Evolutionary conservation across 225 moss, liverwort and hornwort species (phyloP).

Genomic region (Antitrichia curtipendula): DNA sequence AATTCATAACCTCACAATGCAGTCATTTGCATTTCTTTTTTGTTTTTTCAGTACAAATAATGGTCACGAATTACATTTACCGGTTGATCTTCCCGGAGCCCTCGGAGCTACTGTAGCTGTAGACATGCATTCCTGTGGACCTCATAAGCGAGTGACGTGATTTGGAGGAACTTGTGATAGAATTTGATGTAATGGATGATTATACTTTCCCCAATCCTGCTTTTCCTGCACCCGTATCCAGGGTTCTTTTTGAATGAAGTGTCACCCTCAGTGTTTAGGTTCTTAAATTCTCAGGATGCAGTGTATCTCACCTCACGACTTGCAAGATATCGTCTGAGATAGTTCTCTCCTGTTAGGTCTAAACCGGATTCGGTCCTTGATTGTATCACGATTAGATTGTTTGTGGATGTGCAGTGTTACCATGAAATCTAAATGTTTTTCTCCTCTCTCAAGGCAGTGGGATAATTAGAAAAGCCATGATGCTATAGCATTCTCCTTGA

Average conservation of each 20-base stretch:
- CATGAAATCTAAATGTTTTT: no score
- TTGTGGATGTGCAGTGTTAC: neutral
- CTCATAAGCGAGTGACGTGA: neutral
- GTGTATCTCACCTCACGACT: neutral
- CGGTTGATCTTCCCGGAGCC: no score
- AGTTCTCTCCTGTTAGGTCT: neutral
- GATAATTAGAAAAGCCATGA: neutral
- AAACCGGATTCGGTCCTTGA: neutral
- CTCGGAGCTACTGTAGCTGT: neutral
- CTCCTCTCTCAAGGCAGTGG: no score
- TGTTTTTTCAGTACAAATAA: neutral
- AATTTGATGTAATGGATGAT: neutral
- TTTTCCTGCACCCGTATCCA: neutral
- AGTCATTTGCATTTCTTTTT: neutral
- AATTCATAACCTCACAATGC: neutral
- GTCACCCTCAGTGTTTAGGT: neutral
- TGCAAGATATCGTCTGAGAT: neutral
- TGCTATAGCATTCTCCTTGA: no score
- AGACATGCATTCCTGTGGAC: no score
- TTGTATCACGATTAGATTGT: neutral
- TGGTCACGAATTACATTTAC: neutral
- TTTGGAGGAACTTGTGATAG: neutral
- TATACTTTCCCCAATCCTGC: neutral
- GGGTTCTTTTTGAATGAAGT: no score
- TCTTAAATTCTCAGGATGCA: neutral